Evolutionary conservation across 1,139 yeast species (phyloP).

Genomic region (Debaryomyces coudertii): DNA sequence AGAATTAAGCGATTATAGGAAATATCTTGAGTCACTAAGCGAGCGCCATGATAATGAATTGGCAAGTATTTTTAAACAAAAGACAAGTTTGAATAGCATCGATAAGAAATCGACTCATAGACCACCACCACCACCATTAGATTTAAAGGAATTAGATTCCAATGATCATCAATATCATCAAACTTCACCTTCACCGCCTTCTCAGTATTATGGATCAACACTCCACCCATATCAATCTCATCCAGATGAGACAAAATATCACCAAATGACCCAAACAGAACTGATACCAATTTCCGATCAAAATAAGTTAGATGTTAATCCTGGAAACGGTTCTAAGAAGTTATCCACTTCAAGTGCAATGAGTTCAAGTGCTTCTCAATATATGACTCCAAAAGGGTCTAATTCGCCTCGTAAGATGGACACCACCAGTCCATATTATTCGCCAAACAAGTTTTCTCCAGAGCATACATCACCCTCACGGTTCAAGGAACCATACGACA

Average conservation of each 20-base stretch:
- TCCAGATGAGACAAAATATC: constrained; percentile 8
- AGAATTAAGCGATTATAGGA: constrained; percentile 15
- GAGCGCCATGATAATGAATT: constrained; percentile 15
- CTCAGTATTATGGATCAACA: not conserved
- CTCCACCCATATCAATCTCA: constrained; percentile 8
- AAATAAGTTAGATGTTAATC: constrained; percentile 3
- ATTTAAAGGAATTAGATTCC: not conserved
- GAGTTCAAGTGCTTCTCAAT: constrained; percentile 6
- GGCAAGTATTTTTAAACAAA: constrained; percentile 9
- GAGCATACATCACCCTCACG: not conserved
- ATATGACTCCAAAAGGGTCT: constrained; percentile 4
- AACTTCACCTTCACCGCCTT: not conserved
- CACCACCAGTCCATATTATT: not conserved
- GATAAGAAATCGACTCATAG: constrained; percentile 11
- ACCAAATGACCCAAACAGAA: constrained; percentile 2
- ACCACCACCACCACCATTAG: constrained; percentile 22
- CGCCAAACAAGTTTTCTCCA: not conserved
- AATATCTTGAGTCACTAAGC: constrained; percentile 14
- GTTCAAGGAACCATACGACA: constrained; percentile 28
- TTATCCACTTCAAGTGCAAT: constrained; percentile 2
- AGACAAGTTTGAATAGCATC: constrained; percentile 4
- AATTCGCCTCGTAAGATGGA: not conserved
- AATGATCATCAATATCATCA: not conserved
- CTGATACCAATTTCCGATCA: constrained; percentile 13
- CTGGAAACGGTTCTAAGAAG: not conserved